Evolutionary conservation across 2,329 filamentous ascomycete species (phyloP).

Genomic region (Plectosphaerella cucumerina): DNA sequence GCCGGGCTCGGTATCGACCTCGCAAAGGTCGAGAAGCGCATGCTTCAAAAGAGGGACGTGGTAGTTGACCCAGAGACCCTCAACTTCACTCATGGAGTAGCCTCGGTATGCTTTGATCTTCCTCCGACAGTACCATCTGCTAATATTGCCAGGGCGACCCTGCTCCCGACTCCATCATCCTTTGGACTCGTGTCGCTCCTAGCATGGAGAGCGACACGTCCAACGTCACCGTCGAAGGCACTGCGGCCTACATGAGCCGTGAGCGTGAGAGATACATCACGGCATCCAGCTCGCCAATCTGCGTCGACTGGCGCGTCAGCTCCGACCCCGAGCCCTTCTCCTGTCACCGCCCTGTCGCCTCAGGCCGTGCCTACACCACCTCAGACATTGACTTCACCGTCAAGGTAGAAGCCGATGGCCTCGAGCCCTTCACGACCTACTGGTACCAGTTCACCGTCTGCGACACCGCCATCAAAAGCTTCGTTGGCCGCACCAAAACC

Average conservation of each 20-base stretch:
- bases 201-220: conserved; percentile 39
- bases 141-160: conserved; percentile 31
- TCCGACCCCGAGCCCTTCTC: conserved; percentile 27
- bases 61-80: conserved; percentile 39
- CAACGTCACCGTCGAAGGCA: conserved; percentile 37
- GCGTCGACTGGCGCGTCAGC: conserved; percentile 61
- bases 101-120: conserved; percentile 18
- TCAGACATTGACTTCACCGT: conserved; percentile 74
- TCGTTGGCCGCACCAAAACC: conserved; percentile 67
- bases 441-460: conserved; percentile 69
- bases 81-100: conserved; percentile 62
- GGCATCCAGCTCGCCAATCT: conserved; percentile 50
- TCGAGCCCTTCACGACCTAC: conserved; percentile 62
- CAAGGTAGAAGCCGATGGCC: conserved; percentile 63
- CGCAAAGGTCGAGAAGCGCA: conserved; percentile 49
- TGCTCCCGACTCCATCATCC: conserved; percentile 54
- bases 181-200: conserved; percentile 45
- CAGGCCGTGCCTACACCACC: conserved; percentile 62
- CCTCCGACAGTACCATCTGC: not conserved
- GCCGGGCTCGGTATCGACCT: conserved; percentile 59
- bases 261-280: conserved; percentile 44
- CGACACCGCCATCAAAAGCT: conserved; percentile 54
- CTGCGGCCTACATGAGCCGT: conserved; percentile 39
- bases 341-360: conserved; percentile 42
- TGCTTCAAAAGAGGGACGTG: conserved; percentile 33